Percentiles rank a stretch among this genome's conserved stretches.
Evolutionary conservation across 2,329 filamentous ascomycete genomes (phyloP).

Genomic region (Cercospora sesami): DNA sequence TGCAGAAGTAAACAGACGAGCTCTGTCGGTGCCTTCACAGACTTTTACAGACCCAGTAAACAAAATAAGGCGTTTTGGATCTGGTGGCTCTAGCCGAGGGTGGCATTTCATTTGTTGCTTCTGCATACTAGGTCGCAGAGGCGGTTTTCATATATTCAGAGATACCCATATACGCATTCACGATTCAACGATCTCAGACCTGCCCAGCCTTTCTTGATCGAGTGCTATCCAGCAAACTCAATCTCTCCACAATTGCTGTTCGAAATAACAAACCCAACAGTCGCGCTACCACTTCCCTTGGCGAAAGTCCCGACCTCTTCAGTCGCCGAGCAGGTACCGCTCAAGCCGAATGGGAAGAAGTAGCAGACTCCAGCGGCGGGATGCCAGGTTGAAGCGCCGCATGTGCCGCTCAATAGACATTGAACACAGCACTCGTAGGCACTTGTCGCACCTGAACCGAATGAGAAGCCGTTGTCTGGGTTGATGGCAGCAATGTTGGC

Average conservation of each 20-base stretch:
- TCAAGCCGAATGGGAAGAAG: conserved; percentile 16
- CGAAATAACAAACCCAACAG: conserved; percentile 19
- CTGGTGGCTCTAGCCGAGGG: conserved; percentile 1
- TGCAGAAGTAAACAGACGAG: not conserved
- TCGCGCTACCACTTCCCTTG: conserved; percentile 10
- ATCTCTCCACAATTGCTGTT: conserved; percentile 22
- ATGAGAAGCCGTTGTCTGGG: conserved; percentile 18
- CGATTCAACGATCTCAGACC: not conserved
- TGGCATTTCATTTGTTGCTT: not conserved
- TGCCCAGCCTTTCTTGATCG: not conserved
- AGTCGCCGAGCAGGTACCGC: conserved; percentile 10
- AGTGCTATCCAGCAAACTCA: not conserved
- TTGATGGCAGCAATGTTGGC: conserved; percentile 17
- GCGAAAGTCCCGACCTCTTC: conserved; percentile 15
- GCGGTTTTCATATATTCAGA: not conserved
- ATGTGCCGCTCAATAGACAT: conserved; percentile 14
- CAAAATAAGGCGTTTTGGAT: conserved; percentile 14
- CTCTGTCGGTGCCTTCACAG: not conserved
- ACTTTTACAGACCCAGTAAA: conserved; percentile 7
- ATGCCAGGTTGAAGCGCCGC: conserved; percentile 22
- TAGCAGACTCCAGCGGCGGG: conserved; percentile 18
- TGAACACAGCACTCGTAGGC: conserved; percentile 24
- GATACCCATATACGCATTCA: not conserved
- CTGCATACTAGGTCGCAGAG: not conserved
- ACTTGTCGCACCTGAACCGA: conserved; percentile 14